Base-by-base conservation (phyloP, 805 yeast genomes). In the Lipomyces orientalis region DNA sequence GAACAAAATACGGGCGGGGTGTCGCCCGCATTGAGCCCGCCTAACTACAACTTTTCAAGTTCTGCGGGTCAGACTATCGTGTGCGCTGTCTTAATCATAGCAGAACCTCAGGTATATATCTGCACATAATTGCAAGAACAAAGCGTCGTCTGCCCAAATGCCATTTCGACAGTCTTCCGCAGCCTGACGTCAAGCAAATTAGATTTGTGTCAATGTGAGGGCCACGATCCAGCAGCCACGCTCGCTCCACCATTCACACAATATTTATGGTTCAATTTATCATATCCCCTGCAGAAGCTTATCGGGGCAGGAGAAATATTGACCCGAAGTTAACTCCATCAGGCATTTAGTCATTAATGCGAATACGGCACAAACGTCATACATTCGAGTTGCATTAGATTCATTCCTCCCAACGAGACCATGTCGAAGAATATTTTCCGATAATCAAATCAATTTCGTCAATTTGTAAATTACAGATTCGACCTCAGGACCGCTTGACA, bases 241-340 rank as follows among this genome's bases (percentile, higher is more conserved):
- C 1, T 25, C 29, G 29, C 29, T 25, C 29, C 29, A 25, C 1
- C 1, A 25, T 1, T 25, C 29, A 25, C 16, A 37, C 14, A 37
- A 37, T 25, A 25, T 37, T 37, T 37, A 37, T 35, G 16, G 43
- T 37, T 37, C 43, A 37, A 37, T 37, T 37, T 37, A 37, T 37
- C 4, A 9, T 12, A 37, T 37, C 43, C 43, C 43, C 43, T 37
- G 43, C 43, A 37, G 43, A 4, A 12, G 43, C 5, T 19, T 3
- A n/a, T 43, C 49, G 49, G 49, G 49, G 49, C 49, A n/a, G 49
- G 49, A 43, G 22, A 14, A 43, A 43, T 43, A 43, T 43, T 16
- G 49, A 43, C 49, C 49, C 49, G 49, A 19, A 22, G 16, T 9
- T 43, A 0, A 16, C 4, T n/a, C 10, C 7, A 8, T n/a, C 16